Base-by-base conservation (phyloP, 2,329 filamentous ascomycete genomes). In the Fusarium dlaminii region DNA sequence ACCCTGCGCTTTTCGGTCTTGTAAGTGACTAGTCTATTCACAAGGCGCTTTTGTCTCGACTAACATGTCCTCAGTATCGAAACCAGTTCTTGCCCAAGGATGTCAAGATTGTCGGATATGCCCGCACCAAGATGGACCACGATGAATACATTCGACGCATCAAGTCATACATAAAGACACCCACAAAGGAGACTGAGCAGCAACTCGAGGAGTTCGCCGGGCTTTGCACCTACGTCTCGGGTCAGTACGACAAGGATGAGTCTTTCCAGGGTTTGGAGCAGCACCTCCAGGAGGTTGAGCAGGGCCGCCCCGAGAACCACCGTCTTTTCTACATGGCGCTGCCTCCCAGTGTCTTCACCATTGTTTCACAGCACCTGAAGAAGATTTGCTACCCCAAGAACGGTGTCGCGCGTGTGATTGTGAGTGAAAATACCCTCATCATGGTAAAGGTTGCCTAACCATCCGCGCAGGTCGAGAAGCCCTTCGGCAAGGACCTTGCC, bases 251-350 rank as follows among this genome's bases (percentile, higher is more conserved):
- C 85, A 90, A 96, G 84, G 96, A 98, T 80, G 96, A 98, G 76
- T 96, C 95, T 46, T 99, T 99, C 87, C 86, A 93, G 79, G 88
- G 90, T 78, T 90, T 99, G 74, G 92, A 94, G 84, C 91, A 93
- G 83, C 95, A 98, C 83, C 88, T 99, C 64, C 90, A 94, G 81
- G 90, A 94, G 78, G 86, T 98, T 37, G 96, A 99, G 88, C 88
- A 93, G 81, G 93, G 90, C 73, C 91, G 92, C 76, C 89, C 92
- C 76, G 93, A 98, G 87, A 93, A 92, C 78, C 93, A 99, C 86
- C 91, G 96, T 79, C 90, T 99, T 79, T 99, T 99, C 88, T 99
- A 99, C 90, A 99, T 99, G 96, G 96, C 96, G 13, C 90, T 99
- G 37, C 96, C 96, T 11, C 96, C 96, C 54, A 98, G 95, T 79